Percentiles rank a stretch among this genome's conserved stretches.
These are phyloP conservation scores for Ophiocordyceps sinensis DNA, from an alignment of 2,329 filamentous ascomycete species.

Conservation along the genomic window DNA sequence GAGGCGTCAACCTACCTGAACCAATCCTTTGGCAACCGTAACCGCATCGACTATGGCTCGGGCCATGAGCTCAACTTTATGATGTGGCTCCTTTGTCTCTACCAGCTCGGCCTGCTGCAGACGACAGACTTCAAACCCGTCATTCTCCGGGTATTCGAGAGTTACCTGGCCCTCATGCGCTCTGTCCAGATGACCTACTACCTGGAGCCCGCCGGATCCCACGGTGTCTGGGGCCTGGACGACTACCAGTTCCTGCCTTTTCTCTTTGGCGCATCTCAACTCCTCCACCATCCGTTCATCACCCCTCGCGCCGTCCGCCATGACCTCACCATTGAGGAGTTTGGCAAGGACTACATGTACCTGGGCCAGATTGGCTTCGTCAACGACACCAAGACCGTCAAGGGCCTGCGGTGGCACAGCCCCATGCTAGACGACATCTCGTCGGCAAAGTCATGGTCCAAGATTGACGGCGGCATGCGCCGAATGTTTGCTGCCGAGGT, in stretches of 20 bases:
- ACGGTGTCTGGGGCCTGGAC: constrained; percentile 95
- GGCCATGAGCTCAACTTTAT: constrained; percentile 96
- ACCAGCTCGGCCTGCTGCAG: constrained; percentile 56
- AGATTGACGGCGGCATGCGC: constrained; percentile 89
- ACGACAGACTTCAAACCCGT: constrained; percentile 55
- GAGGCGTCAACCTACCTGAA: constrained; percentile 71
- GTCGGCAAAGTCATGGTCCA: constrained; percentile 74
- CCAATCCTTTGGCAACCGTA: constrained; percentile 73
- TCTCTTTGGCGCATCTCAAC: constrained; percentile 82
- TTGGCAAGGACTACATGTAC: constrained; percentile 71
- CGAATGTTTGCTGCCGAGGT: constrained; percentile 96
- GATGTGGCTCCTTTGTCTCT: constrained; percentile 90
- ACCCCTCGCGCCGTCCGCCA: constrained; percentile 78
- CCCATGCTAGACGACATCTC: constrained; percentile 98
- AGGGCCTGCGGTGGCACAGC: constrained; percentile 87
- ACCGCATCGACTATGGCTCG: constrained; percentile 88
- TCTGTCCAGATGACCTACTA: constrained; percentile 85
- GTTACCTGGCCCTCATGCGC: constrained; percentile 79
- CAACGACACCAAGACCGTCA: constrained; percentile 91
- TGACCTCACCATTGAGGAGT: constrained; percentile 74
- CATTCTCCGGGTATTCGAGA: constrained; percentile 63
- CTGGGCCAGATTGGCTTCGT: constrained; percentile 88
- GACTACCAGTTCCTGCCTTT: constrained; percentile 97
- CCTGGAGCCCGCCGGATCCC: constrained; percentile 88
- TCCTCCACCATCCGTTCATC: constrained; percentile 70